A percentile compares a stretch with the other conserved stretches of the same genome.
These are phyloP conservation scores for Mallotus nudiflorus DNA, from an alignment of 345 rosid species.

Conservation along the genomic window DNA sequence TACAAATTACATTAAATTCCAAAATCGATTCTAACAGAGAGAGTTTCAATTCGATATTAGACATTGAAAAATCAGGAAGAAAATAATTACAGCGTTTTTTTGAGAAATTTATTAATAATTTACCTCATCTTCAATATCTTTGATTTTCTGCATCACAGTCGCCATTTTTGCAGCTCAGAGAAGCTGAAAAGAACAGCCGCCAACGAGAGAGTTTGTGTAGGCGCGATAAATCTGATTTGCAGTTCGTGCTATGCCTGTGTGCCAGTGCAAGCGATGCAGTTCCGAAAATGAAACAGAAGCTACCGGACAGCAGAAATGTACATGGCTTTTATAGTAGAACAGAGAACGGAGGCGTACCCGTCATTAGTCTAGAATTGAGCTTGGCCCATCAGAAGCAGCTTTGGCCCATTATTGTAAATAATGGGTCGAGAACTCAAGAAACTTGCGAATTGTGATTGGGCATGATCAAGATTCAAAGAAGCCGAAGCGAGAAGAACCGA, in stretches of 20 bases:
- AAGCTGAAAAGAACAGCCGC: no score
- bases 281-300: neutral
- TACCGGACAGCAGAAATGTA: neutral
- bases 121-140: slow-evolving; percentile 93
- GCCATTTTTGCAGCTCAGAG: slow-evolving; percentile 50
- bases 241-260: neutral
- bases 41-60: no score
- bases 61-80: no score
- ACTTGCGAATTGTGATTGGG: no score
- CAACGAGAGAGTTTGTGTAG: no score
- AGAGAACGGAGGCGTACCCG: neutral
- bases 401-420: neutral
- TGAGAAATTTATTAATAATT: neutral
- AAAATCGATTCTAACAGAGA: no score
- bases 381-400: no score
- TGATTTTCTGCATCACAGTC: slow-evolving; percentile 86
- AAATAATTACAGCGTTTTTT: neutral
- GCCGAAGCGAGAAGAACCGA: no score
- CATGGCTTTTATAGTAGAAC: neutral
- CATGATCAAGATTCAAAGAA: no score
- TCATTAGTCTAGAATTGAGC: no score
- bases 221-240: no score
- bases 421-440: no score
- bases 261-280: neutral
- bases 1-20: neutral